These are phyloP conservation scores for Aspergillus niger DNA, from an alignment of 2,329 filamentous ascomycete genomes.

Conservation along the genomic window DNA sequence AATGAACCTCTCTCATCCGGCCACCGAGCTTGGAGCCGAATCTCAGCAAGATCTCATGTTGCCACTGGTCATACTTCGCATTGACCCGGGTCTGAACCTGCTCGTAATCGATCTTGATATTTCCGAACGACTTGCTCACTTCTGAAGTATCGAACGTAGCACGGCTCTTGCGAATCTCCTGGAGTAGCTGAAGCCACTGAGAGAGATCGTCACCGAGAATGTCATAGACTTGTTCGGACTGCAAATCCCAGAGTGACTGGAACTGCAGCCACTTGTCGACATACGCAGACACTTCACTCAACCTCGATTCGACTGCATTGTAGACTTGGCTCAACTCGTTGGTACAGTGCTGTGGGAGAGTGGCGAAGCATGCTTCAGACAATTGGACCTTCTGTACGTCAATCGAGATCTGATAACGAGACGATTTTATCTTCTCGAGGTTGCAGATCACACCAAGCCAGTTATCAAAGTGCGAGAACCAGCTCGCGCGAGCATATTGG, in stretches of 20 bases:
- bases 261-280: constrained; percentile 99
- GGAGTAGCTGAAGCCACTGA: constrained; percentile 91
- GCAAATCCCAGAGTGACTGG: constrained; percentile 96
- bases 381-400: constrained; percentile 45
- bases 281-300: constrained; percentile 77
- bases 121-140: constrained; percentile 87
- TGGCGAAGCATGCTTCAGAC: constrained; percentile 67
- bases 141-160: constrained; percentile 97
- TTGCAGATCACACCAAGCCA: constrained; percentile 95
- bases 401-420: constrained; percentile 87
- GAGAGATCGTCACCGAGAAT: constrained; percentile 87
- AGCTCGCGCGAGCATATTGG: constrained; percentile 87
- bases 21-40: constrained; percentile 87
- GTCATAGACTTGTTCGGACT: constrained; percentile 93
- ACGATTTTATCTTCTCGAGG: constrained; percentile 89
- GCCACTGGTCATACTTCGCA: constrained; percentile 99
- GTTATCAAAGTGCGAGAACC: constrained; percentile 87
- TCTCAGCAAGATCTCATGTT: constrained; percentile 92
- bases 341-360: constrained; percentile 81
- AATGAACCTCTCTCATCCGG: constrained; percentile 88
- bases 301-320: constrained; percentile 76
- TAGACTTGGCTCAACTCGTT: constrained; percentile 79
- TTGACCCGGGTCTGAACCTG: constrained; percentile 99
- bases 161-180: constrained; percentile 93
- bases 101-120: constrained; percentile 94